phyloP scores from a whole-genome alignment of 139 green algal species.

The Chlamydomonas applanata region DNA sequence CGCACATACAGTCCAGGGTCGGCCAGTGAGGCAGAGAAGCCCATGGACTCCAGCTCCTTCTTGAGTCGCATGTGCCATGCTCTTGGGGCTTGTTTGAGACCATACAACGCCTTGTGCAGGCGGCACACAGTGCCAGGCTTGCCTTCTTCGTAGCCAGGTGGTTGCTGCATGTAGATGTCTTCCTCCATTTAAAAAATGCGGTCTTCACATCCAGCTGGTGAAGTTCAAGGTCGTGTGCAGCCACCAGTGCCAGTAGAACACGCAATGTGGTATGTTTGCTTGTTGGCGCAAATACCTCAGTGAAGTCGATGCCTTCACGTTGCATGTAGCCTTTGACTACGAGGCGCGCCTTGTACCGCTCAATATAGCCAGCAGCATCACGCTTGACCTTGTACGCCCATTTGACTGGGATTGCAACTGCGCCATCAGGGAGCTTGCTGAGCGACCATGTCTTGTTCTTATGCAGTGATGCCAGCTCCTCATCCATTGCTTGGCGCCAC shows the following conservation, averaged over 20 bases:
- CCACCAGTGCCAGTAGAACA: too few species aligned
- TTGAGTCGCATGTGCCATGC: conserved; percentile 30
- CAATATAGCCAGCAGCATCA: too few species aligned
- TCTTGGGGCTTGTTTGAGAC: conserved; percentile 42
- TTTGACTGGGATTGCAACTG: conserved; percentile 1
- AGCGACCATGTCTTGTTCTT: too few species aligned
- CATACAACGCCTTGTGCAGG: conserved; percentile 35
- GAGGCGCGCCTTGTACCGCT: too few species aligned
- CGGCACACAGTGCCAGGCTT: background rate
- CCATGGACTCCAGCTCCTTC: conserved; percentile 8
- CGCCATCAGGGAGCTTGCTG: conserved; percentile 13
- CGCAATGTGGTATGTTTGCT: conserved; percentile 20
- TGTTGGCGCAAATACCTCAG: conserved; percentile 51
- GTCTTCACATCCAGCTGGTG: too few species aligned
- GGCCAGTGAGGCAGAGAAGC: conserved; percentile 16
- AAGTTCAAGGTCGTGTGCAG: too few species aligned
- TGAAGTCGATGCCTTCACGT: conserved; percentile 37
- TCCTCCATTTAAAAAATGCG: conserved; percentile 32
- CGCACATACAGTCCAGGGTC: conserved; percentile 23
- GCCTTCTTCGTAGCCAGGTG: background rate
- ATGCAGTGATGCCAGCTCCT: conserved; percentile 7
- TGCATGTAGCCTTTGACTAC: too few species aligned
- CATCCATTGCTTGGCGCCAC: conserved; percentile 11
- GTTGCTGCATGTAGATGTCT: conserved; percentile 32
- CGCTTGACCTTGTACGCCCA: conserved; percentile 14